Base-by-base conservation (phyloP, 805 yeast genomes). In the Babjeviella inositovora region DNA sequence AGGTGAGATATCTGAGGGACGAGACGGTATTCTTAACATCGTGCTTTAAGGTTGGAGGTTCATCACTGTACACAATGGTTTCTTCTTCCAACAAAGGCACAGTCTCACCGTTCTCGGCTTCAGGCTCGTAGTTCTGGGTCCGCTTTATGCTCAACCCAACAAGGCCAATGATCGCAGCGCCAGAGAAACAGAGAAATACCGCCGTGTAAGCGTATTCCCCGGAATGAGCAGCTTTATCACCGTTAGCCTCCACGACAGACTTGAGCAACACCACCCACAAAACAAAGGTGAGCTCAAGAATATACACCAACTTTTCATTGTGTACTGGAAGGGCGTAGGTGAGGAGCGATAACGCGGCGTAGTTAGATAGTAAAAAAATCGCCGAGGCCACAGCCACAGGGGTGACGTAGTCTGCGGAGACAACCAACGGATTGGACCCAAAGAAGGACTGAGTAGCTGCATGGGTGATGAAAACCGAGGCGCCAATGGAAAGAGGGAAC, bases 271-370 rank as follows among this genome's bases (percentile, higher is more conserved):
- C 33, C 1, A 58, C 25, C 93, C 93, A 82, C 27, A 61, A 47
- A 3, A 63, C 28, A 17, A 62, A 41, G 16, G 71, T 59, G 8
- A 65, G 43, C 41, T 76, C 75, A 12, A 71, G 34, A 3, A 72
- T 40, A 3, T 63, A 50, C 11, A 69, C 50, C 26, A 73, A 56
- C 38, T 77, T 75, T 34, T 69, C 70, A 33, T 70, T 73, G 28
- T 58, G 63, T 11, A 60, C 56, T 2, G 72, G 70, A 26, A 52
- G 46, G 8, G 57, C 17, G 10, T 37, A 46, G 18, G 47, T 39
- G 16, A 49, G 37, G 17, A 51, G 55, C 24, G 67, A 69, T 31
- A 82, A 50, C 9, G 74, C 28, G 4, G 62, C 18, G 37, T 70
- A 76, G 38, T 74, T 76, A 20, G 57, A 28, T 16, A 77, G 41